Evolutionary conservation across 1,284 basidiomycete genomes (phyloP).

Genomic region (Sporisorium scitamineum): DNA sequence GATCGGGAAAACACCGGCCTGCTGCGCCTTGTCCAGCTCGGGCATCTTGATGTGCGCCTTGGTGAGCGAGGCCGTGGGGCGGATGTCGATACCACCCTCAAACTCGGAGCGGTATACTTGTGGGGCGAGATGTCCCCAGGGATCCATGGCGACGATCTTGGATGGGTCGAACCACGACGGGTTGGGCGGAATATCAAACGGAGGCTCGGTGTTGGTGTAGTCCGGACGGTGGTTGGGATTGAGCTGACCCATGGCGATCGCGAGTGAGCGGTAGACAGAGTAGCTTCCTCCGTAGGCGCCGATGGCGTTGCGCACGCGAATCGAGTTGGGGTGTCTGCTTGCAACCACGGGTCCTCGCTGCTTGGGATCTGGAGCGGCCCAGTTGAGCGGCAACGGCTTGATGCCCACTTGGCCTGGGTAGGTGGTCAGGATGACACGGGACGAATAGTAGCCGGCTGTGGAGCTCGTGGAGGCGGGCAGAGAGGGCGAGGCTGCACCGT

Average conservation of each 20-base stretch:
- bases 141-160: constrained; percentile 95
- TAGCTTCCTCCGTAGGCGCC: constrained; percentile 94
- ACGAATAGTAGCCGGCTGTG: constrained; percentile 48
- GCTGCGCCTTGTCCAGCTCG: constrained; percentile 85
- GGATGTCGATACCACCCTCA: constrained; percentile 66
- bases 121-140: constrained; percentile 91
- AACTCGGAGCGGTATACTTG: constrained; percentile 76
- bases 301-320: constrained; percentile 91
- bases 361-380: constrained; percentile 80
- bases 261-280: constrained; percentile 91
- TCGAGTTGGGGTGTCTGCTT: constrained; percentile 83
- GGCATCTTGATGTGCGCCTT: constrained; percentile 85
- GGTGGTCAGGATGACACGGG: constrained; percentile 60
- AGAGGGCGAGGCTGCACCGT: constrained; percentile 31
- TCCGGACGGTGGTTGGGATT: constrained; percentile 75
- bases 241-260: constrained; percentile 81
- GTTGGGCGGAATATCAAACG: constrained; percentile 83
- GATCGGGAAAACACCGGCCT: constrained; percentile 78
- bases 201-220: constrained; percentile 88
- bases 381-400: constrained; percentile 80
- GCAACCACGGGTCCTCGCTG: constrained; percentile 88
- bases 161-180: constrained; percentile 81
- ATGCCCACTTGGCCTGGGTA: constrained; percentile 71
- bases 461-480: constrained; percentile 29
- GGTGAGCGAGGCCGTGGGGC: constrained; percentile 76